Conservation (phyloP, 768 basidiomycete species). For the Lanmaoa pseudosensibilis region DNA sequence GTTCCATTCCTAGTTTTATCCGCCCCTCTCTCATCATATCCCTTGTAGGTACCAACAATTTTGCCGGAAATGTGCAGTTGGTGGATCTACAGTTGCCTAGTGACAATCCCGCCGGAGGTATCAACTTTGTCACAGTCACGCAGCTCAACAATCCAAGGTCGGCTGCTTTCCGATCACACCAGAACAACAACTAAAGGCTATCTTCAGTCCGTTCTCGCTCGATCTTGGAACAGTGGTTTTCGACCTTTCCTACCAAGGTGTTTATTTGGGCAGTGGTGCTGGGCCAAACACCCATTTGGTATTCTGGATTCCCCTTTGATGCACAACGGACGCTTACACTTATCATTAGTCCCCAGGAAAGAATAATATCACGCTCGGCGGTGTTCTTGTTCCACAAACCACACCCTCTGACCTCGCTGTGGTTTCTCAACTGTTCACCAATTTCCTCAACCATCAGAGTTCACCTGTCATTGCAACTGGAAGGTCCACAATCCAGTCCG, state of each 20-base stretch:
- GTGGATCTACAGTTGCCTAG: constrained; percentile 63
- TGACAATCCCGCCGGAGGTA: constrained; percentile 65
- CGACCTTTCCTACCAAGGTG: constrained; percentile 55
- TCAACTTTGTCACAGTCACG: constrained; percentile 61
- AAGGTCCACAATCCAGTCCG: constrained; percentile 53
- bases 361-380: constrained; percentile 60
- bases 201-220: constrained; percentile 61
- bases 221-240: constrained; percentile 68
- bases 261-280: constrained; percentile 56
- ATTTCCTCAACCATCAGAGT: constrained; percentile 63
- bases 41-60: constrained; percentile 56
- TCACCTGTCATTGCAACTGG: constrained; percentile 63
- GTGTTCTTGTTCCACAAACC: constrained; percentile 55
- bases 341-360: constrained; percentile 45
- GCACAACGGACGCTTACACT: neutral
- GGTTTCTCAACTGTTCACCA: constrained; percentile 67
- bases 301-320: constrained; percentile 2
- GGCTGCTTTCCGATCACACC: neutral
- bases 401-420: constrained; percentile 42
- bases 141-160: constrained; percentile 59
- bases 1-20: constrained; percentile 3
- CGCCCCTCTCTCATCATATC: neutral
- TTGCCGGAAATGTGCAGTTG: constrained; percentile 54
- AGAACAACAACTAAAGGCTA: neutral
- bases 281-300: constrained; percentile 54